These are phyloP conservation scores for Heliosperma pusillum DNA, from an alignment of 148 eudicot species.

Conservation along the genomic window DNA sequence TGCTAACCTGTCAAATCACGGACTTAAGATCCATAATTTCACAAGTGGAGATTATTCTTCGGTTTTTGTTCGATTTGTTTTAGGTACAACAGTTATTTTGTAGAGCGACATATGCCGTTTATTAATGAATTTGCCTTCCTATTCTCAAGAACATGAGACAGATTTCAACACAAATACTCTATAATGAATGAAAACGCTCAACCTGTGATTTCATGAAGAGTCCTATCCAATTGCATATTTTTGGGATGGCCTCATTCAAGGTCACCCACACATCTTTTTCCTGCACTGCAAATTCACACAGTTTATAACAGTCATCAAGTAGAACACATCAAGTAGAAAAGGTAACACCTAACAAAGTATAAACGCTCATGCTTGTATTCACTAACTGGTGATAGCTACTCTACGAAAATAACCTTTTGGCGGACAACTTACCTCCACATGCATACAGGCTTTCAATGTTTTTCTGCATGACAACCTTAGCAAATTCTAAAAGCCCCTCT, in stretches of 20 bases:
- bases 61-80: not conserved
- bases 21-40: not conserved
- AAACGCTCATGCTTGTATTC: not conserved
- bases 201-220: constrained; percentile 75
- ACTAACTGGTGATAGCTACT: not conserved
- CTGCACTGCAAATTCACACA: constrained; percentile 51
- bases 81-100: not conserved
- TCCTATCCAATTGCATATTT: constrained; percentile 71
- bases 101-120: not conserved
- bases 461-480: constrained; percentile 60
- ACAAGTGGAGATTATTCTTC: not conserved
- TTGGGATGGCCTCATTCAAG: constrained; percentile 77
- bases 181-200: constrained; percentile 1
- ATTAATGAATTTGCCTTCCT: not conserved
- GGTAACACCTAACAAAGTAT: not conserved
- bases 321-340: constrained; percentile 4
- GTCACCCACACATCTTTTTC: constrained; percentile 59
- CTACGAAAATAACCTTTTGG: not conserved
- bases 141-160: not conserved
- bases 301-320: constrained; percentile 9
- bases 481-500: constrained; percentile 69
- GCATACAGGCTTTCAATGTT: constrained; percentile 83
- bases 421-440: constrained; percentile 73
- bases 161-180: not conserved
- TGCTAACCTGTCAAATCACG: not conserved